Evolutionary conservation across 23 red algal species (phyloP).

Genomic region (Cyanidioschyzon merolae): DNA sequence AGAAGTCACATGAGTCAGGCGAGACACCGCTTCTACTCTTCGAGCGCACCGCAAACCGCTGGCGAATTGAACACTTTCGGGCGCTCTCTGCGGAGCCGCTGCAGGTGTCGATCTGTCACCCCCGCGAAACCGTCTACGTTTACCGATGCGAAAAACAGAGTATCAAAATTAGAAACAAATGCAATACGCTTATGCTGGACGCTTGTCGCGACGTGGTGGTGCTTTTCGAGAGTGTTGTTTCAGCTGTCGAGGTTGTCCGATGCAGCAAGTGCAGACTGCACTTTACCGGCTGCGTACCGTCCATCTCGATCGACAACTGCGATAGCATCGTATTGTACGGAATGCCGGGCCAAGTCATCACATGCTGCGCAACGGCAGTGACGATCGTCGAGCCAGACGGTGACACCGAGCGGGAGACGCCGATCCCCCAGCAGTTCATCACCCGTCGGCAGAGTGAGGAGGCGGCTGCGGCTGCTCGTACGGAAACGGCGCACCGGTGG

Average conservation of each 20-base stretch:
- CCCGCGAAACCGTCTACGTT: conserved; percentile 6
- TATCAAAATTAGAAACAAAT: neutral
- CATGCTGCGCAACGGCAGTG: neutral
- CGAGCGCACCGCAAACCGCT: neutral
- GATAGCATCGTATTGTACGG: neutral
- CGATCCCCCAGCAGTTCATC: conserved; percentile 13
- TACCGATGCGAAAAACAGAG: neutral
- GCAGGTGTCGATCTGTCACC: neutral
- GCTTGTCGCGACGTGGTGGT: neutral
- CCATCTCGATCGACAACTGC: neutral
- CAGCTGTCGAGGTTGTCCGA: neutral
- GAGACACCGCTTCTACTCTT: neutral
- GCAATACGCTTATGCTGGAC: conserved; percentile 13
- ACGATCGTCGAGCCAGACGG: conserved; percentile 3
- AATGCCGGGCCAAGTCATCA: neutral
- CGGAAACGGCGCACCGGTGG: neutral
- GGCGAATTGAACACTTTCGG: neutral
- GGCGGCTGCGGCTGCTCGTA: neutral
- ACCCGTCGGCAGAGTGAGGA: neutral
- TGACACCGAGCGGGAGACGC: neutral
- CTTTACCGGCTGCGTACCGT: neutral
- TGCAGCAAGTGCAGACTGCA: neutral
- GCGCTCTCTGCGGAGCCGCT: neutral
- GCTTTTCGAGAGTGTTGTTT: neutral
- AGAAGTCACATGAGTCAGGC: too few relatives aligned